phyloP scores from a whole-genome alignment of 2,329 filamentous ascomycete species.

The Stachybotrys elegans region DNA sequence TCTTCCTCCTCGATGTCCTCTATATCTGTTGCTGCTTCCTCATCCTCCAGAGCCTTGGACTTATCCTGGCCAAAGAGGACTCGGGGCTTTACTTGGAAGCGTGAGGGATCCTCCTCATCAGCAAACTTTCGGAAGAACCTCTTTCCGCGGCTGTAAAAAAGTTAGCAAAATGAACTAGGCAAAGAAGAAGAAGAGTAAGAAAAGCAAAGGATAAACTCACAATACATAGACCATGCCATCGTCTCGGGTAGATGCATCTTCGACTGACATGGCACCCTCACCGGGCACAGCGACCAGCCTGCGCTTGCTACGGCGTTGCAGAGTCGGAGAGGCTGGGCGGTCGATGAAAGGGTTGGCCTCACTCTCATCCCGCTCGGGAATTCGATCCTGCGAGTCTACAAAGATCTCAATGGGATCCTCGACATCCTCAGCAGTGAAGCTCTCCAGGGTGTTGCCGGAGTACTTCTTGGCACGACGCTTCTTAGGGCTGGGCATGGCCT shows the following conservation, averaged over 20 bases:
- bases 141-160: conserved; percentile 62
- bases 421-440: conserved; percentile 52
- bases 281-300: conserved; percentile 51
- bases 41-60: conserved; percentile 4
- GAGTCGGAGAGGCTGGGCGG: conserved; percentile 30
- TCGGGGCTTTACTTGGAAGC: neutral
- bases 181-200: conserved; percentile 1
- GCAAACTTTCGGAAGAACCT: conserved; percentile 69
- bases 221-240: conserved; percentile 75
- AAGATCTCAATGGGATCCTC: conserved; percentile 65
- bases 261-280: conserved; percentile 53
- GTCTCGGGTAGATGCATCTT: conserved; percentile 58
- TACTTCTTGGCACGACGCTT: conserved; percentile 55
- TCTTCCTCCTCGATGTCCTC: conserved; percentile 23
- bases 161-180: conserved; percentile 23
- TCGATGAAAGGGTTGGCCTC: conserved; percentile 61
- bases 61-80: neutral
- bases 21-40: conserved; percentile 11
- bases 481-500: conserved; percentile 54
- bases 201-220: conserved; percentile 46
- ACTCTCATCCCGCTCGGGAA: conserved; percentile 63
- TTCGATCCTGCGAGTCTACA: conserved; percentile 73
- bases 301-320: conserved; percentile 49
- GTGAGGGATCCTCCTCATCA: conserved; percentile 25
- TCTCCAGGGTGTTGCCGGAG: conserved; percentile 48